Evolutionary conservation across 306 rosid genomes (phyloP).

Genomic region (Cicer judaicum): DNA sequence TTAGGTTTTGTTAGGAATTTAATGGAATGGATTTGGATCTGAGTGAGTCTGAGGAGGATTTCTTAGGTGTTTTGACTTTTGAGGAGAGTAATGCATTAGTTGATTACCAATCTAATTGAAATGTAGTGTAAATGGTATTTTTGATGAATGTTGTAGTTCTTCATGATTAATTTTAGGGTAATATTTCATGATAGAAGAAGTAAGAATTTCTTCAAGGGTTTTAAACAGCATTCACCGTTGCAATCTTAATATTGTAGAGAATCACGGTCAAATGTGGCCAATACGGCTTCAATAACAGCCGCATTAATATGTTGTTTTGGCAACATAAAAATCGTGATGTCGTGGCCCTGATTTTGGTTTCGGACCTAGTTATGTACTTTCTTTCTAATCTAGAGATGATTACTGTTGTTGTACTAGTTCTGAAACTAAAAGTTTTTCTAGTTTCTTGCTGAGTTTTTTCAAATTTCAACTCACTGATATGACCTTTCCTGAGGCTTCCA

Average conservation of each 20-base stretch:
- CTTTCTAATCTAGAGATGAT: neutral
- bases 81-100: neutral
- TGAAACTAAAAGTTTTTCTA: slow-evolving; percentile 29
- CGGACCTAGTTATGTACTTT: neutral
- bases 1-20: slow-evolving; percentile 3
- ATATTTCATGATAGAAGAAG: neutral
- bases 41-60: neutral
- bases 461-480: slow-evolving; percentile 49
- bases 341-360: no score
- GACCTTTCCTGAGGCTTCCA: slow-evolving; percentile 56
- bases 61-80: neutral
- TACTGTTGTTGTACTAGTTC: slow-evolving; percentile 19
- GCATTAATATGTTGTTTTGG: no score
- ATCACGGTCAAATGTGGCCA: no score
- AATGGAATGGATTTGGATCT: slow-evolving; percentile 27
- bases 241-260: no score
- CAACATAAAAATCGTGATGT: no score
- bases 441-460: slow-evolving; percentile 30
- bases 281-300: no score
- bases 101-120: slow-evolving; percentile 8
- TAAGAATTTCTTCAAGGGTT: neutral
- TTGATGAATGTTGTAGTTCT: slow-evolving; percentile 1
- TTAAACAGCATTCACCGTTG: no score
- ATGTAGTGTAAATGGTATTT: neutral
- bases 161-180: neutral